phyloP scores from a whole-genome alignment of 164 flowering plant genomes.

The Liriodendron chinense region DNA sequence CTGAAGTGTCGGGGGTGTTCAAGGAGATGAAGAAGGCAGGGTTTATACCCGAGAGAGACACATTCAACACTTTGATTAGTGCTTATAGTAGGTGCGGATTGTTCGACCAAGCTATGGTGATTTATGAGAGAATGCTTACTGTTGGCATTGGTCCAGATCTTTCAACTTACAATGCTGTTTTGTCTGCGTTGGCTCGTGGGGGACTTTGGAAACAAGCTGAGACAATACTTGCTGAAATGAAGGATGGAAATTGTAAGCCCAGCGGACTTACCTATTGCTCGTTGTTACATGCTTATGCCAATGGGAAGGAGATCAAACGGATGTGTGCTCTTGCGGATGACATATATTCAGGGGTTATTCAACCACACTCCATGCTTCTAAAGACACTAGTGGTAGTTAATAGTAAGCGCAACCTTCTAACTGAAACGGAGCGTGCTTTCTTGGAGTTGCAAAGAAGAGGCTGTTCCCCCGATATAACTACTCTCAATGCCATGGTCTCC shows the following conservation, averaged over 20 bases:
- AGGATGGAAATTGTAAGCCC: constrained; percentile 62
- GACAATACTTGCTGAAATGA: constrained; percentile 80
- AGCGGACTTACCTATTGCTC: constrained; percentile 74
- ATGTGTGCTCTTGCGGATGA: constrained; percentile 69
- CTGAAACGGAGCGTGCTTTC: constrained; percentile 78
- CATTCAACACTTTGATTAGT: constrained; percentile 83
- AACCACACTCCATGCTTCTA: constrained; percentile 55
- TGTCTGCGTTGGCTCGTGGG: constrained; percentile 87
- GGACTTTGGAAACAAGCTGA: constrained; percentile 91
- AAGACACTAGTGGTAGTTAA: constrained; percentile 81
- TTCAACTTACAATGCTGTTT: constrained; percentile 85
- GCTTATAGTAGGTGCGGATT: constrained; percentile 83
- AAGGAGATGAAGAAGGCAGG: constrained; percentile 96
- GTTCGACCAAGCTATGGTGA: constrained; percentile 73
- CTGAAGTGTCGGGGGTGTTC: constrained; percentile 81
- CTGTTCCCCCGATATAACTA: constrained; percentile 57
- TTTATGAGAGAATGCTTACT: constrained; percentile 68
- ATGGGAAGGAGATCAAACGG: constrained; percentile 66
- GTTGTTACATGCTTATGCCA: constrained; percentile 88
- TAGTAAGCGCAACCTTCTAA: constrained; percentile 74
- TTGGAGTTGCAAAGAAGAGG: constrained; percentile 59
- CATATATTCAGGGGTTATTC: constrained; percentile 62
- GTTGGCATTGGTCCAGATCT: constrained; percentile 76
- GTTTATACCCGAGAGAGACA: constrained; percentile 86
- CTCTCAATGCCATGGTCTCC: constrained; percentile 83